phyloP scores from a whole-genome alignment of 805 yeast species.

The Saccharomycopsis sp. region DNA sequence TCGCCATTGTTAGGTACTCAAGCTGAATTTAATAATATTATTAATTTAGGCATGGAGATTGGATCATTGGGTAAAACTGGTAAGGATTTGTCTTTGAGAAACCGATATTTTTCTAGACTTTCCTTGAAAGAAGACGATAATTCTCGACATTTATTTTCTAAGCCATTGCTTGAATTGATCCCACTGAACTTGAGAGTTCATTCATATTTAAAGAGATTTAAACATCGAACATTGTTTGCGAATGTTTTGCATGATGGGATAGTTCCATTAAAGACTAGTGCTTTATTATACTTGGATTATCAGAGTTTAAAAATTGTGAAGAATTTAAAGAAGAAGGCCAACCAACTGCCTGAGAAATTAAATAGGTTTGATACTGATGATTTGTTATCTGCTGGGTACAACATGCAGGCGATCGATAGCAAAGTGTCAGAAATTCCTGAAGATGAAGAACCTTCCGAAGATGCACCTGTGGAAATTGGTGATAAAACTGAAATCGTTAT shows the following conservation, averaged over 20 bases:
- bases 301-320: slow-evolving; percentile 52
- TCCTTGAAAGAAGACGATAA: slow-evolving; percentile 23
- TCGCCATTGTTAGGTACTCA: slow-evolving; percentile 85
- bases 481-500: too few species aligned
- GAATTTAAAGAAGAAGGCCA: slow-evolving; percentile 21
- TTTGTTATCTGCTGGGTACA: too few species aligned
- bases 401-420: too few species aligned
- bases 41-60: slow-evolving; percentile 74
- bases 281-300: slow-evolving; percentile 82
- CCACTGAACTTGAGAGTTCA: slow-evolving; percentile 55
- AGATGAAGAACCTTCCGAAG: too few species aligned
- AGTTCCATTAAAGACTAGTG: slow-evolving; percentile 88
- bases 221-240: slow-evolving; percentile 76
- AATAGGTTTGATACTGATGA: too few species aligned
- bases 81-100: slow-evolving; percentile 70
- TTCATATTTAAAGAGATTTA: slow-evolving; percentile 45
- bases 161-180: slow-evolving; percentile 66
- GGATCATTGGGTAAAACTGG: slow-evolving; percentile 94
- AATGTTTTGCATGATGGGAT: slow-evolving; percentile 91
- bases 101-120: slow-evolving; percentile 24
- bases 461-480: too few species aligned
- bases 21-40: slow-evolving; percentile 80
- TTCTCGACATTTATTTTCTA: slow-evolving; percentile 22
- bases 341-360: too few species aligned
- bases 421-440: too few species aligned